Base-by-base conservation (phyloP, 345 rosid species). In the Rhizophora mangle region DNA sequence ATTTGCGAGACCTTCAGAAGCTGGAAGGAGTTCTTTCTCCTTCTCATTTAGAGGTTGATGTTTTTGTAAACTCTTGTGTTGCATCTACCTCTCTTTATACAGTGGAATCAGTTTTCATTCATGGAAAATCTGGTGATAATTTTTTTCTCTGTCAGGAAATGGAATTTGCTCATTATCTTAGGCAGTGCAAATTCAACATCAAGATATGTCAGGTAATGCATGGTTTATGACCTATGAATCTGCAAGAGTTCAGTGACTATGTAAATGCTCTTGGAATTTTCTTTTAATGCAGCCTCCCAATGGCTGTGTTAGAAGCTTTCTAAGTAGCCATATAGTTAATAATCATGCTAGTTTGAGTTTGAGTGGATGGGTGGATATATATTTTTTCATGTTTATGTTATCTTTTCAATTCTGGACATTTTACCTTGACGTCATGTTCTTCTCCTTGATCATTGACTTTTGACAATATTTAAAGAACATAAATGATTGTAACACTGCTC, bases 11-110 rank as follows among this genome's bases (percentile, higher is more conserved):
- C 71, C 96, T 96, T 84, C 96, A 88, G 83, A 96, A 84, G 82
- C 79, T 92, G 77, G 98, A 96, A 82, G 96, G 97, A 26, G 97
- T 90, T 71, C 95, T 96, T 74, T 60, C 92, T 65, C 97, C 96
- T 62, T 89, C 91, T 53, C 99, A 96, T 84, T 77, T 96, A 34
- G 95, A 96, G 97, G 99, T 96, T 77, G 62, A 27, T 75, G n/a
- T 59, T 26, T 62, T 37, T 46, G 30, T 57, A n/a, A 69, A 22
- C 57, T 10, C 32, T 27, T 63, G 9, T 31, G 5, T n/a, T 10
- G 5, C 47, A 15, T 62, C 62, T 57, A 15, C 16, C 6, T 46
- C 18, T 43, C 49, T 67, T 6, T 7, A 8, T 55, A 1, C 3
- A 30, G 8, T 67, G 60, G 63, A 34, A 31, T 52, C 3, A 2